Evolutionary conservation across 495 filamentous ascomycete genomes (phyloP).

Genomic region (Xylaria cubensis): DNA sequence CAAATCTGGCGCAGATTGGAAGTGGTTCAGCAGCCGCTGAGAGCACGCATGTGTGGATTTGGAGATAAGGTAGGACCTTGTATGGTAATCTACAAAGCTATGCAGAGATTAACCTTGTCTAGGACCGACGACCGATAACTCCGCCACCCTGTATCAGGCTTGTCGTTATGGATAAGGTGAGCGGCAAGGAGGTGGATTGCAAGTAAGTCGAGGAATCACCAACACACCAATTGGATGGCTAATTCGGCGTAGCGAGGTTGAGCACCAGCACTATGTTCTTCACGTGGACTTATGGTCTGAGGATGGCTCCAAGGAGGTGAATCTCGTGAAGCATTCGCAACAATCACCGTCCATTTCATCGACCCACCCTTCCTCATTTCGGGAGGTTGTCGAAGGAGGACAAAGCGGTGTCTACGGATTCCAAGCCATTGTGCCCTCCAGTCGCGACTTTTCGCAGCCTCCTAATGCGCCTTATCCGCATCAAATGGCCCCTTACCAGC

Average conservation of each 20-base stretch:
- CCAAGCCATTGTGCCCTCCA: constrained; percentile 43
- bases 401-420: constrained; percentile 40
- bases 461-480: constrained; percentile 42
- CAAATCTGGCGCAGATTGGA: constrained; percentile 62
- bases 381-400: constrained; percentile 51
- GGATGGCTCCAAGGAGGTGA: constrained; percentile 86
- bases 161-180: constrained; percentile 76
- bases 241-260: constrained; percentile 57
- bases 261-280: constrained; percentile 89
- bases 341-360: constrained; percentile 89
- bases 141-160: constrained; percentile 92
- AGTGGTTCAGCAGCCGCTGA: constrained; percentile 90
- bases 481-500: constrained; percentile 46
- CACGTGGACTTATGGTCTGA: constrained; percentile 92
- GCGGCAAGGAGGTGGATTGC: constrained; percentile 87
- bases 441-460: constrained; percentile 49
- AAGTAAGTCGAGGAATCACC: constrained; percentile 65
- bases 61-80: constrained; percentile 81
- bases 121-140: constrained; percentile 96
- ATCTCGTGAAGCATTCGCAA: constrained; percentile 87
- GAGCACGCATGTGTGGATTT: constrained; percentile 98
- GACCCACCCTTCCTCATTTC: constrained; percentile 79
- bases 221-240: constrained; percentile 25
- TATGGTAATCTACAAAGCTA: constrained; percentile 10
- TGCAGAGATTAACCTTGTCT: constrained; percentile 26